Percentiles rank a stretch among this genome's conserved stretches.
Conservation (phyloP, 306 rosid species). For the Cicer judaicum region DNA sequence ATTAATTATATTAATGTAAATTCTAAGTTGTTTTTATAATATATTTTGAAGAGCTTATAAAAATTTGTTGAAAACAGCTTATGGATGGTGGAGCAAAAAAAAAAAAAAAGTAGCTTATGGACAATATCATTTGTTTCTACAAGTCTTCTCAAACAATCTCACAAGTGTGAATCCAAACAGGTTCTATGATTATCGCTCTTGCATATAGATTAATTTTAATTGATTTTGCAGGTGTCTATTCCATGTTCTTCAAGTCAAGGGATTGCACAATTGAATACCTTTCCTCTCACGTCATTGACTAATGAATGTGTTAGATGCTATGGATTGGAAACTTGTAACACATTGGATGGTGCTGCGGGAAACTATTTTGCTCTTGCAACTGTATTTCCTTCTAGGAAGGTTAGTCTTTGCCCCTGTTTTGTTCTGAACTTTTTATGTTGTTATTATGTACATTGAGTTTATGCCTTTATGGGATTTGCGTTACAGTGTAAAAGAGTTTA, state of each 20-base stretch:
- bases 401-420: conserved; percentile 43
- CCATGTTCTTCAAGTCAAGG: conserved; percentile 47
- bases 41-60: too few species aligned
- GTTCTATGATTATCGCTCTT: neutral
- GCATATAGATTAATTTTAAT: neutral
- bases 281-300: conserved; percentile 72
- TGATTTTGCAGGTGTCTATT: conserved; percentile 64
- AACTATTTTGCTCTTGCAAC: conserved; percentile 78
- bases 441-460: neutral
- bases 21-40: too few species aligned
- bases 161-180: too few species aligned
- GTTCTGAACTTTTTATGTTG: neutral
- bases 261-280: conserved; percentile 46
- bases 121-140: too few species aligned
- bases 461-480: neutral
- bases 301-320: conserved; percentile 58
- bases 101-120: too few species aligned
- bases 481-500: neutral
- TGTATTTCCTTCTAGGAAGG: conserved; percentile 76
- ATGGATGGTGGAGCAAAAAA: too few species aligned
- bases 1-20: too few species aligned
- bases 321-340: conserved; percentile 48
- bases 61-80: too few species aligned
- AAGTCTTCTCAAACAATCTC: too few species aligned
- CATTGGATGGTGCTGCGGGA: conserved; percentile 50